These are phyloP conservation scores for Capsicum rhomboideum DNA, from an alignment of 257 asterid species.

Conservation along the genomic window DNA sequence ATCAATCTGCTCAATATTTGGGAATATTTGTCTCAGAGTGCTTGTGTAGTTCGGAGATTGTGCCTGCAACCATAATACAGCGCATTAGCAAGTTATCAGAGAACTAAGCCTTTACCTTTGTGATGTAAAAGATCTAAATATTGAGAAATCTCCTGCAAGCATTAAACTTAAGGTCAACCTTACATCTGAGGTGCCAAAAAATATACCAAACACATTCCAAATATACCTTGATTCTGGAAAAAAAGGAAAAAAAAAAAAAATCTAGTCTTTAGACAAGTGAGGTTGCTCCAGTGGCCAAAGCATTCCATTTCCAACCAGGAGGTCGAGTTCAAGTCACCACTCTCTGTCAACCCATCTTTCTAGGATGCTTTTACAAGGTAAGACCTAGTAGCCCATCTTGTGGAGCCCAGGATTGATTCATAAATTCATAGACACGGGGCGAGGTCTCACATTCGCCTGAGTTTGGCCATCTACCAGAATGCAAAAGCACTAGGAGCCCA, in stretches of 20 bases:
- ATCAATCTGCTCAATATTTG: constrained; percentile 78
- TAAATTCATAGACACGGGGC: background rate
- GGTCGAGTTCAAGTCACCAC: background rate
- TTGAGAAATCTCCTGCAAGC: background rate
- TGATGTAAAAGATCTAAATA: background rate
- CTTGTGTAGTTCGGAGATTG: constrained; percentile 46
- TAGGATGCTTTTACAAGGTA: background rate
- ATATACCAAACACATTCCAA: background rate
- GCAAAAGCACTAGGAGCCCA: background rate
- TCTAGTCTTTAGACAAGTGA: background rate
- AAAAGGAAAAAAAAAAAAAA: background rate
- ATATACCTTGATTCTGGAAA: background rate
- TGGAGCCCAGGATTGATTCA: background rate
- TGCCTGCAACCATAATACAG: constrained; percentile 47
- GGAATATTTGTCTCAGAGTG: constrained; percentile 59
- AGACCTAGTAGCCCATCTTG: background rate
- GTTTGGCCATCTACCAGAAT: background rate
- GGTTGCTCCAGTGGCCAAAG: background rate
- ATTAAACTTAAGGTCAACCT: background rate
- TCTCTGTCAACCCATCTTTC: background rate
- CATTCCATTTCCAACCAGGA: background rate
- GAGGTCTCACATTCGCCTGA: background rate
- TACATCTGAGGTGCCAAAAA: background rate
- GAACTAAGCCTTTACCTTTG: background rate
- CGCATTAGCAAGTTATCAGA: background rate